Evolutionary conservation across 805 yeast species (phyloP).

Genomic region (Candida easanensis): DNA sequence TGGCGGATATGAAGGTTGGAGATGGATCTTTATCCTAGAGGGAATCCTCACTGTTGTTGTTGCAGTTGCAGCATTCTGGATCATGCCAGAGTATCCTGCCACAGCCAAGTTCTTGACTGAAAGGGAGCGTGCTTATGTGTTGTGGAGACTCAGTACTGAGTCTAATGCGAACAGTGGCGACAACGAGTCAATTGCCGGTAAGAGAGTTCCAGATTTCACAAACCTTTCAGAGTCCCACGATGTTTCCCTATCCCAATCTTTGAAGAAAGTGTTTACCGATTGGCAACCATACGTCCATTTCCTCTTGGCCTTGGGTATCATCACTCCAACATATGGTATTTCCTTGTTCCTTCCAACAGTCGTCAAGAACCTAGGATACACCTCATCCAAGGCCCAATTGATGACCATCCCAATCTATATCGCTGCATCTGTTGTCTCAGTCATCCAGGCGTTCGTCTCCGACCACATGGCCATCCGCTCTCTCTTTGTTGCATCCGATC

Average conservation of each 20-base stretch:
- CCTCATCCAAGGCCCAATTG: conserved; percentile 39
- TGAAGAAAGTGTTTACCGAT: conserved; percentile 27
- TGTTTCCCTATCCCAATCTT: conserved; percentile 10
- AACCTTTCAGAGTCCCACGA: conserved; percentile 17
- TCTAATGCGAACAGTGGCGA: no score
- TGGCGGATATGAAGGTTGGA: conserved; percentile 43
- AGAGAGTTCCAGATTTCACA: conserved; percentile 8
- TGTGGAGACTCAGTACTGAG: conserved; percentile 8
- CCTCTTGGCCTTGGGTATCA: conserved; percentile 29
- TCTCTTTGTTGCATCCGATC: conserved; percentile 29
- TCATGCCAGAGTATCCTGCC: conserved; percentile 21
- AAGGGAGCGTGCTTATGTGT: conserved; percentile 13
- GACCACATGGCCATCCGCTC: conserved; percentile 32
- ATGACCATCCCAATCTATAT: conserved; percentile 44
- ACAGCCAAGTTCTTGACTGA: conserved; percentile 15
- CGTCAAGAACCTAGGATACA: conserved; percentile 42
- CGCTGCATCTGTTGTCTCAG: conserved; percentile 32
- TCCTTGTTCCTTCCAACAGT: conserved; percentile 45
- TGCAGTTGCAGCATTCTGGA: conserved; percentile 5
- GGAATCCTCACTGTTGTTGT: conserved; percentile 38
- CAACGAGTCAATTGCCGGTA: no score
- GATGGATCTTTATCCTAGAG: conserved; percentile 50
- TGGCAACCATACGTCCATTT: conserved; percentile 32
- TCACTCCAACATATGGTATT: conserved; percentile 39
- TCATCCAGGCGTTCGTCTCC: conserved; percentile 31